Base-by-base conservation (phyloP, 495 filamentous ascomycete genomes). In the Trichodelitschia bisporula region DNA sequence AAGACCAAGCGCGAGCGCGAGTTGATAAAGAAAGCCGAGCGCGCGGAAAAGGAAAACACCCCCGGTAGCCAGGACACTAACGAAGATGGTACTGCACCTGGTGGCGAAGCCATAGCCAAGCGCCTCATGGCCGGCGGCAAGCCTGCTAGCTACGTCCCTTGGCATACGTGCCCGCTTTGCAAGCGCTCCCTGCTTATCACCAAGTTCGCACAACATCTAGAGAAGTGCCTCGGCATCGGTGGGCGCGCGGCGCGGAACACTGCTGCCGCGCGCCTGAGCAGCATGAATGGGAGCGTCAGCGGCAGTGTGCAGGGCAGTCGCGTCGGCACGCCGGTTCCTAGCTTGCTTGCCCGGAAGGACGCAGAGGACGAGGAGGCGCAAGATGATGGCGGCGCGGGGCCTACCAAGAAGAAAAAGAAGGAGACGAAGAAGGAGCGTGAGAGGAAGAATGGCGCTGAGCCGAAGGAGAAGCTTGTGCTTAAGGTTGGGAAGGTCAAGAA, bases 171-270 rank as follows among this genome's bases (percentile, higher is more conserved):
- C 41, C 64, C 61, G n/a, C 59, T 59, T 28, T 73, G 68, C 38
- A 62, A 62, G 18, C 55, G 62, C 4, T 65, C 64, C 41, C 54
- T 70, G 28, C 58, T 66, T 20, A 62, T 69, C 34, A 69, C 56
- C 14, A 54, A 64, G 31, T 64, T 72, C 31, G 63, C 64, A 19
- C 72, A 77, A 42, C 77, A 86, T 50, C 58, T 86, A 52, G 72
- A 76, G 23, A 70, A 75, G 29, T 83, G 77, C 45, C 66, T 86
- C 40, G 75, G 76, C 18, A 66, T 79, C 23, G 68, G 62, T 28
- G 74, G 76, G 11, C 58, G 77, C 14, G 64, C 64, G 41, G 66
- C 64, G 12, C 71, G 70, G 35, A 59, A 49, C 20, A 48, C 49
- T 31, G 51, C 46, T 12, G 44, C 49, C 43, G 49, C 48, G 15